Evolutionary conservation across 768 basidiomycete species (phyloP), one percentile per base, ranked within the genome.

Genomic region (Tulasnella sp.): DNA sequence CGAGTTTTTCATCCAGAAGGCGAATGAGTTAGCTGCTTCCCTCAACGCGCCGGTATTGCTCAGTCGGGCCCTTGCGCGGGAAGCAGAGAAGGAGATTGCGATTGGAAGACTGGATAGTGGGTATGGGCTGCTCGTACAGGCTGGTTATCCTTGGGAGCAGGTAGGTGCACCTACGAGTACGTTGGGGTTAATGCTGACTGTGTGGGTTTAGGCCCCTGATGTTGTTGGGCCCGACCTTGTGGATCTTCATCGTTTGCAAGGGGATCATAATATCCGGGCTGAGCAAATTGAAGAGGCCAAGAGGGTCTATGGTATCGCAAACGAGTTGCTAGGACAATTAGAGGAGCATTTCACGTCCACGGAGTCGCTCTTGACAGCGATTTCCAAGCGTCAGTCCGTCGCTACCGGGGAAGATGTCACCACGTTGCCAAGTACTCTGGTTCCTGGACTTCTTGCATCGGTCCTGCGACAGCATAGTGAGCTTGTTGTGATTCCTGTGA

Each of bases 1-100:
- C 1, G 82, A 88, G 59, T 92, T 85, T 63, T 94, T 91, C 65
- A 75, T 83, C 0, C 74, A 83, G 37, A 84, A 90, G 65, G 86
- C 85, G 0, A 71, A 76, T n/a, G 79, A 82, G 17, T 71, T 97
- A 0, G 86, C 89, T 0, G 71, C 75, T 45, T 74, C 83, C 5
- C 66, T 90, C 9, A 82, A 81, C 59, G 78, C 83, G 0, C 80
- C 83, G 14, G 75, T 79, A 0, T 70, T 86, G 64, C 67, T 76
- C 6, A 78, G 82, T 19, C 77, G 84, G 7, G 86, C 87, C 0
- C 68, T 83, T 27, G 74, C 81, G 0, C 73, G 77, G 62, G 77
- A 80, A 51, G 84, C 78, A 2, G 86, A 92, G 61, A 72, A 94
- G 2, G 74, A 82, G 43, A 67, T 90, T 4, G 75, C 81, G 45